Evolutionary conservation across 441 rosid species (phyloP), one percentile per base, ranked within the genome.

Genomic region (Dalechampia spathulata): DNA sequence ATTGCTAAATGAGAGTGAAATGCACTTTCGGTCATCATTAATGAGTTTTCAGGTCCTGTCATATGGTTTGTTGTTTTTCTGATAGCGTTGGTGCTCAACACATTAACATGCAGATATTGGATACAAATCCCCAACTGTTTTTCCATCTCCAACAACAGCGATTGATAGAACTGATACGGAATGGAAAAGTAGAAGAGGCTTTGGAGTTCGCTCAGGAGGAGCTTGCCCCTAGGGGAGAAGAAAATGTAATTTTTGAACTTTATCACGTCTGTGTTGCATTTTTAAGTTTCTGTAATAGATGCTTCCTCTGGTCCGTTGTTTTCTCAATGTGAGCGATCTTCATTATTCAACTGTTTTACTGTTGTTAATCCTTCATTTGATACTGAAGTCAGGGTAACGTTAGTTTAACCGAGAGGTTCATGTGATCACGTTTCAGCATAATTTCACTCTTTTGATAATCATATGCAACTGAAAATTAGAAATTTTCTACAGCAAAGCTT

Each of bases 91-190:
- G 44, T 6, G 36, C 17, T 20, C 20, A 1, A n/a, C 45, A 14
- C 19, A 1, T 7, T 34, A 5, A 22, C 19, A 8, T 72, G 78
- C 86, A 85, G 99, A 90, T 90, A 60, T 61, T 90, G 69, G 95
- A 93, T 67, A 90, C 93, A 26, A 93, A 93, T 64, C 97, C 96
- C 0, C 97, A 85, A 72, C 82, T 93, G 30, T 93, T 85, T 78
- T 93, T 93, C 75, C 99, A 93, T 71, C 99, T 93, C 49, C 97
- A 93, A 67, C 99, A 93, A 67, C 99, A 93, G 65, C 86, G 90
- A 66, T 67, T 93, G 75, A 93, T 93, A 63, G 99, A 93, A 72
- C 69, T 93, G 4, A 90, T 93, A 68, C 83, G 99, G 19, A 83
- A 85, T 67, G 96, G 99, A 52, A 93, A 69, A 63, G 72, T 91